Evolutionary conservation across 768 basidiomycete genomes (phyloP), one percentile per base, ranked within the genome.

Genomic region (Tylopilus balloui): DNA sequence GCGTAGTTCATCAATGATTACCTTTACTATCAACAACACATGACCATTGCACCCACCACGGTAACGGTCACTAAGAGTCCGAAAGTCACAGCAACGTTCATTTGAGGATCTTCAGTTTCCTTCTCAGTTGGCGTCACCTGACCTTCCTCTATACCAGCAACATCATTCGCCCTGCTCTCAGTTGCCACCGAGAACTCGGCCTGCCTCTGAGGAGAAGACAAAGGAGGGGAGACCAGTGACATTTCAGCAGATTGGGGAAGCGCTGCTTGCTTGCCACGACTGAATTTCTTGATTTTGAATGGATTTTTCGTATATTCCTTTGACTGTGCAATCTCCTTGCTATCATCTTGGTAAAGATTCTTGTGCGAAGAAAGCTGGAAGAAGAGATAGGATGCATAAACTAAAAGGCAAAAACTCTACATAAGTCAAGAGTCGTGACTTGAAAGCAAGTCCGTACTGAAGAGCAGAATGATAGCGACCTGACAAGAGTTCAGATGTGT

Each of bases 301-400:
- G 76, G 68, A 23, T 75, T 75, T 45, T 70, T 67, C 42, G 69
- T 52, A 46, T 83, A 78, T 50, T 67, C 69, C 54, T 4, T 63
- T 21, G 58, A 79, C 73, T 52, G 55, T 51, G 6, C 56, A 69
- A 27, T 72, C 70, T 56, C 69, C 50, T 75, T 62, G 1, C 54
- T 56, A 15, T 67, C 66, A 24, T 77, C 72, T 39, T 78, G 67
- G 61, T 88, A 92, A 14, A 92, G 73, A 54, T 81, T 71, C 4
- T 82, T 78, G 63, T 92, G 89, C 0, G 88, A 89, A 71, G 75
- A 86, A 3, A 89, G 71, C 63, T 91, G 90, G 68, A 92, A 92
- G 52, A 86, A 65, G 15, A 92, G 76, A 57, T 88, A 90, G n/a
- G 74, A 76, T 2, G 58, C 62, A 58, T 93, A 92, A 51, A 89